Evolutionary conservation across 2,329 filamentous ascomycete genomes (phyloP), one percentile per base, ranked within the genome.

Genomic region (Akanthomyces dipterigenus): DNA sequence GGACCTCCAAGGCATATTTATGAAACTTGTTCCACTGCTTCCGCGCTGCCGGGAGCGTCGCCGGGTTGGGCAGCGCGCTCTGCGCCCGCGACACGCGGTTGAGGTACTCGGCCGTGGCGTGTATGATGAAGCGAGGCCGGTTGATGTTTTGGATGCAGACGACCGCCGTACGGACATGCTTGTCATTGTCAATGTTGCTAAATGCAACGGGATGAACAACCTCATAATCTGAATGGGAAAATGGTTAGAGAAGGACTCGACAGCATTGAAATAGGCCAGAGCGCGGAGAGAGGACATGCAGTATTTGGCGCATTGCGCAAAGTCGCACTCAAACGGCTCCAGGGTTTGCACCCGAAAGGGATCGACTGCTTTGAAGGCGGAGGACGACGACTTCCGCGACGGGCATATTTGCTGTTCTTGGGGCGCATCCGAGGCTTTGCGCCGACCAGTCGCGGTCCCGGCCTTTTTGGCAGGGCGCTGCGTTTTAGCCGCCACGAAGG

Each of bases 81-180:
- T 57, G 55, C 5, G 55, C 55, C 1, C n/a, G 26, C 31, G 55
- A 57, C 6, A 57, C 18, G 6, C 55, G 55, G 14, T 57, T 57
- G 16, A 57, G 28, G 43, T 57, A 57, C 55, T 57, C 55, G 28
- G 24, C 55, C 3, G 31, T 43, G 55, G 20, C 28, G 26, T 57
- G 55, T 9, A 57, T 49, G 31, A 57, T 57, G 55, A 57, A 57
- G 24, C 55, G 55, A n/a, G 55, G 43, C 8, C 55, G 55, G 43
- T 28, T 57, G n/a, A 57, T 57, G 28, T 57, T 43, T 8, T 11
- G 12, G 28, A 57, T 36, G 8, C 26, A 24, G 28, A 18, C 18
- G 1, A 43, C 43, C 1, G 26, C 42, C 53, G 36, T 46, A 14
- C 11, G 12, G 20, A 6, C 24, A n/a, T 20, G 24, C 16, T 43